Base-by-base conservation (phyloP, 2,329 filamentous ascomycete genomes). In the Pseudogymnoascus sp. region DNA sequence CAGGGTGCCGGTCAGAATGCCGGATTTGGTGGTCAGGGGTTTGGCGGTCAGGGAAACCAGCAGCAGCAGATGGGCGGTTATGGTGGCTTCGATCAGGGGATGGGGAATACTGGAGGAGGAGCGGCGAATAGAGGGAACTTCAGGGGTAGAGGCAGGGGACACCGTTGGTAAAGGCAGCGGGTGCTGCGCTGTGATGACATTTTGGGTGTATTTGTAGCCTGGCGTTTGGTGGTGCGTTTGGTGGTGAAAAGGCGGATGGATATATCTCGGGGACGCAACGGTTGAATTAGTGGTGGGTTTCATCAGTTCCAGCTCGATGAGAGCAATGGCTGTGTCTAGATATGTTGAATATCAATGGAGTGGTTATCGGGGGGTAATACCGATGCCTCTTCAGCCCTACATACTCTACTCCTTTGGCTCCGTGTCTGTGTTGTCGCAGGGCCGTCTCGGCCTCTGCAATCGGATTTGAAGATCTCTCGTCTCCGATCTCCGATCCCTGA, bases 21-120 rank as follows among this genome's bases (percentile, higher is more conserved):
- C 62, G 72, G 78, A 12, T 84, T 82, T 65, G 80, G 79, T 22
- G 79, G 77, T 35, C 77, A 79, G 63, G 76, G 76, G 62, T 83
- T 80, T 66, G 74, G 69, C 32, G 74, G 69, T 28, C 70, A 71
- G 62, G 69, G 69, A 12, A 68, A 69, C 61, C 66, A 47, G 12
- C 61, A 68, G 47, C 68, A 70, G 60, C 67, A 67, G 38, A 66
- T 66, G 63, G 67, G 66, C 4, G 58, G 58, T 0, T 60, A 43
- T 60, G 68, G 62, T 63, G 68, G 70, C 2, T 72, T 68, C 64
- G 70, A 71, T 65, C 70, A 72, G 39, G 64, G 65, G 14, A 67
- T 65, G 62, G 65, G 64, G 54, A 63, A 65, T 43, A 62, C 61
- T 7, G 67, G 66, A 12, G 67, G 67, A n/a, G 67, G 67, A 11